Base-by-base conservation (phyloP, 2,329 filamentous ascomycete genomes). In the Aureobasidium lini region DNA sequence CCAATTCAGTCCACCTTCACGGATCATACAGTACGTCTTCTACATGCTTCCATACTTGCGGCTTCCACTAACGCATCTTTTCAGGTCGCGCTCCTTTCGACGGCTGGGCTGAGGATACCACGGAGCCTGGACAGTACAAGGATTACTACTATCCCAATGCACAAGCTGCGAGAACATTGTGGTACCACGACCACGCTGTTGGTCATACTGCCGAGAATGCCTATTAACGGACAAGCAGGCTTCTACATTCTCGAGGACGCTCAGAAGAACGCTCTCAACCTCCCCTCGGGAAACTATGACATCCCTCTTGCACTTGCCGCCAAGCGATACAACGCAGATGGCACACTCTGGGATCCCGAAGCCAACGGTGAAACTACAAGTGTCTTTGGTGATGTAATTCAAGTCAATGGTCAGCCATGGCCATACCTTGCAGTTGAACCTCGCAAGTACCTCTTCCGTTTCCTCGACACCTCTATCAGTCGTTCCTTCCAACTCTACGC, bases 81-180 rank as follows among this genome's bases (percentile, higher is more conserved):
- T 4, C 6, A 58, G 56, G 67, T 57, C 70, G 75, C 34, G 72
- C 76, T 7, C 75, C 76, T 6, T 79, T 76, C 53, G 79, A 81
- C 63, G 80, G 80, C 0, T 83, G 80, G 79, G 81, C 81, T 1
- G 75, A 76, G 47, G 82, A 84, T 62, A 71, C 75, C n/a, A 78
- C 79, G 1, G 49, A 69, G 0, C 75, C 77, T 0, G 79, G 80
- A 0, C 70, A 84, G 64, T 83, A 78, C 69, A 84, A 85, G 67
- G 83, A 84, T 62, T 84, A 85, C 67, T 85, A 84, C 67, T 85
- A 83, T 63, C 81, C 82, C 9, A 85, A 84, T 66, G 71, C 68
- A 13, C 77, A 84, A 65, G 74, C 73, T 40, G 79, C 76, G 81
- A 52, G 48, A 3, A 52, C 48, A 4, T 31, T 52, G 18, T 52